Percentiles rank a stretch among this genome's conserved stretches.
These are phyloP conservation scores for Cercospora sp. DNA, from an alignment of 2,329 filamentous ascomycete species.

Conservation along the genomic window DNA sequence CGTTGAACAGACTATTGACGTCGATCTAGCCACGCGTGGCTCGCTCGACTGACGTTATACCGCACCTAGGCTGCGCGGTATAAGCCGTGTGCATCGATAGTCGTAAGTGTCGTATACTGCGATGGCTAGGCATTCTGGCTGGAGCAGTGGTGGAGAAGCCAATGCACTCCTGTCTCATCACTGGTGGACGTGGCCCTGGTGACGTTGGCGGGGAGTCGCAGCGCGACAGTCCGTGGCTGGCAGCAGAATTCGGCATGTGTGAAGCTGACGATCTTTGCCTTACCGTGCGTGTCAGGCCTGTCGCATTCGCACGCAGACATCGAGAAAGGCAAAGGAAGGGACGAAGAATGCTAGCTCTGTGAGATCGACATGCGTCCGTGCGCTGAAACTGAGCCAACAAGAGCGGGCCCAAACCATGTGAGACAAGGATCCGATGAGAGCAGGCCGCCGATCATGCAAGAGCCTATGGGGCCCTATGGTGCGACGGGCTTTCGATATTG, in stretches of 20 bases:
- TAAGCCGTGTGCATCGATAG: not conserved
- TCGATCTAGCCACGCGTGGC: not conserved
- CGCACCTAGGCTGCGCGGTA: not conserved
- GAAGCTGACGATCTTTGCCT: not conserved
- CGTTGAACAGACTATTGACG: not conserved
- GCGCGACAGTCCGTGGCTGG: not conserved
- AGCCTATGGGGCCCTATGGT: not conserved
- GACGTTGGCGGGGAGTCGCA: not conserved
- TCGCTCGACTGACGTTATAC: not conserved
- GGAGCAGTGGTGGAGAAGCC: not conserved
- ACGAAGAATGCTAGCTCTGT: not conserved
- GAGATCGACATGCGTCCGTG: not conserved
- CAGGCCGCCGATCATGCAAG: not conserved
- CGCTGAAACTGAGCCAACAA: not conserved
- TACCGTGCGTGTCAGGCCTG: not conserved
- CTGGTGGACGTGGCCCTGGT: not conserved
- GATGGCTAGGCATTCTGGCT: not conserved
- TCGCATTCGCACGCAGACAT: not conserved
- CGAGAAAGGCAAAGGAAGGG: not conserved
- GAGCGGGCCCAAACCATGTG: not conserved
- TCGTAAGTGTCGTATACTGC: not conserved
- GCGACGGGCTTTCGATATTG: not conserved
- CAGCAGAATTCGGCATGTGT: not conserved
- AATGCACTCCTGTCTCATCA: not conserved
- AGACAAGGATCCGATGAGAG: not conserved